Conservation (phyloP, 768 basidiomycete genomes). For the Xerocomellus intermedius region DNA sequence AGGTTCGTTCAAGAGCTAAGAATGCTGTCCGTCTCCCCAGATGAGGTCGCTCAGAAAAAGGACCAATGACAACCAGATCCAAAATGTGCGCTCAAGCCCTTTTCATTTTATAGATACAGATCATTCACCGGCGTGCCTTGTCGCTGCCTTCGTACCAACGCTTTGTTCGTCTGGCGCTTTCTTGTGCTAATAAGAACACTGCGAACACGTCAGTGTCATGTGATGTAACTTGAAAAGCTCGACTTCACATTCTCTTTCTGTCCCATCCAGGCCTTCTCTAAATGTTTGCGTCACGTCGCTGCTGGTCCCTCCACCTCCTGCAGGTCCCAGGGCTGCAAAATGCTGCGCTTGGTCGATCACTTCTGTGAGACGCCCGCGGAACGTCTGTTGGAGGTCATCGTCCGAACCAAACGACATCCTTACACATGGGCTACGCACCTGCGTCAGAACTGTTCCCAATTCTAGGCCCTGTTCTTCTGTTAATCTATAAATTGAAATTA, state of each 20-base stretch:
- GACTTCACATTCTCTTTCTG: conserved; percentile 85
- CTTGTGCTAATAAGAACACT: conserved; percentile 89
- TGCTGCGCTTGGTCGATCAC: conserved; percentile 87
- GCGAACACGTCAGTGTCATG: conserved; percentile 7
- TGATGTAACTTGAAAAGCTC: background rate
- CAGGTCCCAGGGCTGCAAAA: conserved; percentile 68
- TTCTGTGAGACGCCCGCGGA: conserved; percentile 73
- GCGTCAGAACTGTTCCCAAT: conserved; percentile 68
- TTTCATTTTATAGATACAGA: background rate
- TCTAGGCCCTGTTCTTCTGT: conserved; percentile 72
- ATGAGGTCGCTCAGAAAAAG: conserved; percentile 22
- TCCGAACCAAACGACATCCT: background rate
- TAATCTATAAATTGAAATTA: conserved; percentile 47
- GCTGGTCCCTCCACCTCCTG: conserved; percentile 49
- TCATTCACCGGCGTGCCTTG: conserved; percentile 44
- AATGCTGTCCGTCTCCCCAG: conserved; percentile 30
- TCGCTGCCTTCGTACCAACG: conserved; percentile 81
- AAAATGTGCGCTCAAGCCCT: background rate
- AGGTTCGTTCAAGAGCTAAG: conserved; percentile 71
- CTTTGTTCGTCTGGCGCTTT: conserved; percentile 74
- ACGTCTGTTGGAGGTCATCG: conserved; percentile 50
- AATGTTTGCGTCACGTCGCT: conserved; percentile 71
- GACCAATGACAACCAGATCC: conserved; percentile 16
- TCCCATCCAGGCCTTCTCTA: conserved; percentile 88
- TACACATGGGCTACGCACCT: conserved; percentile 40